Conservation (phyloP, 441 rosid genomes). For the Gossypium schwendimanii region DNA sequence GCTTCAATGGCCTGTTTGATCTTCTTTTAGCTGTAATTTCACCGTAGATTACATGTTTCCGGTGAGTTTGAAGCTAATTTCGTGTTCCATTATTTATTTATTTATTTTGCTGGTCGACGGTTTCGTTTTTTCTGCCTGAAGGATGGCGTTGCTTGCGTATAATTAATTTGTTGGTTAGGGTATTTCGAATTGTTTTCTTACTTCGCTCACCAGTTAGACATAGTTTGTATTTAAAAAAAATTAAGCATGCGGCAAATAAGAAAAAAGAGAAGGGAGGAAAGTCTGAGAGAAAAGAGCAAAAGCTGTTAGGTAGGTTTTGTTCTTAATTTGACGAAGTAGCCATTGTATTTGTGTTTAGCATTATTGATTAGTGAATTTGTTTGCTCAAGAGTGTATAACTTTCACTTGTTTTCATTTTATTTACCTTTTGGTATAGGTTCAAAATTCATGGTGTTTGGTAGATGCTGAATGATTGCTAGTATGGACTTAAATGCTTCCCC, state of each 20-base stretch:
- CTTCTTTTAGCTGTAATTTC: neutral
- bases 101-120: neutral
- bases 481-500: constrained; percentile 94
- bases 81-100: neutral
- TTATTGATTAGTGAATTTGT: neutral
- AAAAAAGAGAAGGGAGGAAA: neutral
- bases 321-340: constrained; percentile 4
- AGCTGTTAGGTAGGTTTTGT: neutral
- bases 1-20: constrained; percentile 9
- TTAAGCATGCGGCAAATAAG: neutral
- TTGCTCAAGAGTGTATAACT: neutral
- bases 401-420: neutral
- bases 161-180: neutral
- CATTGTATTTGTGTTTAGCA: constrained; percentile 3
- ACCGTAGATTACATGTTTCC: constrained; percentile 10
- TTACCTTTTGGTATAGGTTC: neutral
- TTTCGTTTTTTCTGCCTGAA: neutral
- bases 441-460: constrained; percentile 32
- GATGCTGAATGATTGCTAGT: constrained; percentile 65
- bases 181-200: neutral
- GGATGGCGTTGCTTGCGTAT: neutral
- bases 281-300: neutral
- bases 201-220: neutral
- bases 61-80: constrained; percentile 9
- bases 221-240: neutral